Evolutionary conservation across 768 basidiomycete species (phyloP), one percentile per base, ranked within the genome.

Genomic region (Collybiopsis luxurians): DNA sequence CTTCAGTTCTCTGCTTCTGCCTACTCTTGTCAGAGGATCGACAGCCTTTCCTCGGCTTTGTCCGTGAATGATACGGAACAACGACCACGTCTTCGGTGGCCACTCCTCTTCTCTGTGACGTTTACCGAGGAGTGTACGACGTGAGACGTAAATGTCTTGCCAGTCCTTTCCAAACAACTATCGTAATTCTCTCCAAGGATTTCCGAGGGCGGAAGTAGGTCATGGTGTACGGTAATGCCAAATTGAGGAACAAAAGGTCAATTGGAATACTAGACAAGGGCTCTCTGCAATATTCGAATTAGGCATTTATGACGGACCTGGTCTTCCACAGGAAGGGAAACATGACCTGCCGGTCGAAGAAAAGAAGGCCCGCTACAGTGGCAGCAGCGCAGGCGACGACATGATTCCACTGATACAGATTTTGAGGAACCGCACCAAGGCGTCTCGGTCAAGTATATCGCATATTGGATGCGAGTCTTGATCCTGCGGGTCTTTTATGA

Each of bases 401-500:
- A 98, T 89, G 30, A 93, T 61, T 0, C 87, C 91, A 61, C 94
- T 95, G 46, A 92, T 77, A 53, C 80, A 77, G 24, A 98, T 86
- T 75, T 96, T 98, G 64, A 87, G 83, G 15, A 95, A 75, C 62
- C 98, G 95, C 0, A 85, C 83, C 2, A 90, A 66, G 0, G 93
- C 87, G 1, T 90, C 86, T 23, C 91, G 84, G 60, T 95, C 92
- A 10, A 96, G 79, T 46, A 96, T 94, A 63, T 96, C 93, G 30
- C 91, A 86, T 54, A 97, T 95, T 2, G 95, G 94, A 67, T 94
- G 92, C 61, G 91, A 92, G 57, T 92, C 90, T 62, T 90, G 91
- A 69, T 96, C 92, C 68, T 92, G 88, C 19, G 95, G 94, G 69
- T 98, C 93, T 68, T 92, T 93, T 71, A 98, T 90, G 68, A 96